Base-by-base conservation (phyloP, 345 rosid species). In the Syzygium aqueum region DNA sequence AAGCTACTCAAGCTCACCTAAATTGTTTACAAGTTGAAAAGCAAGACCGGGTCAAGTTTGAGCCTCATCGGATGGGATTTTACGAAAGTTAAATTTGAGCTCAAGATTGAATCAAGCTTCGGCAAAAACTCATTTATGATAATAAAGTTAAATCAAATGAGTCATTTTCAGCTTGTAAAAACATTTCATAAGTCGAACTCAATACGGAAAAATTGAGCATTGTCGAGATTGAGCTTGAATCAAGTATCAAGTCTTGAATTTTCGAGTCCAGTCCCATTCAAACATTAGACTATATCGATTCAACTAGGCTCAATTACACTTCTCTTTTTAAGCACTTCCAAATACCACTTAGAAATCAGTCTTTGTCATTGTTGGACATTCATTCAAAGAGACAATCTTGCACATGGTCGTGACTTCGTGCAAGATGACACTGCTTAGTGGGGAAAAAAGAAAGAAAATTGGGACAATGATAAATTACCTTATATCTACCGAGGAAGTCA, bases 21-120 rank as follows among this genome's bases (percentile, higher is more conserved):
- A 56, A 56, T 56, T 22, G 8, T 0, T 54, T 9, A 54, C 0
- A 3, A 54, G 2, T 54, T 54, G 0, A 0, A 1, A 10, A 1
- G 59, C 11, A 0, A 21, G 59, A 21, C 6, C 23, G n/a, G 25
- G 28, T 57, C 15, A 57, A 23, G 28, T 25, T 25, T 2, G 6
- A 51, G 53, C 17, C 61, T 23, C n/a, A 8, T 23, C 2, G 25
- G 16, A 27, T 59, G 0, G 2, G 3, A 59, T 59, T 5, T 57
- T 27, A 12, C 3, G 0, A 59, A 25, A 59, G 30, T 25, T 0
- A 2, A 27, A 27, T 59, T 25, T 59, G 16, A 27, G 30, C 16
- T 59, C 28, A 27, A 11, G 7, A 0, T 25, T 23, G n/a, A 11
- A 57, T 57, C 63, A 25, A 57, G 14, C 14, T 59, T 1, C 30